phyloP scores from a whole-genome alignment of 177 flowering plant species.

The Vitis hybrid region DNA sequence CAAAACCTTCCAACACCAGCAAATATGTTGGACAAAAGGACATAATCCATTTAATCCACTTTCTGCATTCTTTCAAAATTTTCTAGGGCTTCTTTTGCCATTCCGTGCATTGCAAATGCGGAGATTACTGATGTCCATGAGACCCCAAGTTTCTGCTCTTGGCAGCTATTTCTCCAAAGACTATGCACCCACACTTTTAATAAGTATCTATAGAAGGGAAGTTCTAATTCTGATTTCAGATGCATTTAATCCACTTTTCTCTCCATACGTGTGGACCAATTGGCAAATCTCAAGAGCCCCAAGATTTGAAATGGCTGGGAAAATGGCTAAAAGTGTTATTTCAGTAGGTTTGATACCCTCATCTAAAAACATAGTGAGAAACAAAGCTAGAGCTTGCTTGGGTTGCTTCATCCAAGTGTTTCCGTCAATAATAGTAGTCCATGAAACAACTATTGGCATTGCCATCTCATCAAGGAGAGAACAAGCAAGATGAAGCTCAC shows the following conservation, averaged over 20 bases:
- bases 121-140: constrained; percentile 62
- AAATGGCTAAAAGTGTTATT: constrained; percentile 46
- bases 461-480: constrained; percentile 52
- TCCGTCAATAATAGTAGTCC: constrained; percentile 59
- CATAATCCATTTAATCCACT: constrained; percentile 58
- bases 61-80: constrained; percentile 37
- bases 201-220: constrained; percentile 45
- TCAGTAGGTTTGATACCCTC: constrained; percentile 43
- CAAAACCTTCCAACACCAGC: constrained; percentile 52
- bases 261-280: constrained; percentile 43
- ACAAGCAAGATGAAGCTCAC: constrained; percentile 38
- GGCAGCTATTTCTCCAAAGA: constrained; percentile 36
- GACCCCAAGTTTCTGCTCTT: constrained; percentile 37
- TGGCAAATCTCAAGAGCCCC: constrained; percentile 38
- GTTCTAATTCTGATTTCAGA: constrained; percentile 40
- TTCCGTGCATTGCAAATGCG: constrained; percentile 58
- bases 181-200: constrained; percentile 55
- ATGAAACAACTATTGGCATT: constrained; percentile 32
- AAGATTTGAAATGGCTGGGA: constrained; percentile 43
- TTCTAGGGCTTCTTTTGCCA: constrained; percentile 51
- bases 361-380: constrained; percentile 36
- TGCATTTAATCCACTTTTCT: constrained; percentile 38
- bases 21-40: constrained; percentile 67
- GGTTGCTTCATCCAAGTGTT: constrained; percentile 35
- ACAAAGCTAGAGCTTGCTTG: constrained; percentile 42